Evolutionary conservation across 192 early-diverging fungal species (phyloP).

Genomic region (Helicostylum pulchrum): DNA sequence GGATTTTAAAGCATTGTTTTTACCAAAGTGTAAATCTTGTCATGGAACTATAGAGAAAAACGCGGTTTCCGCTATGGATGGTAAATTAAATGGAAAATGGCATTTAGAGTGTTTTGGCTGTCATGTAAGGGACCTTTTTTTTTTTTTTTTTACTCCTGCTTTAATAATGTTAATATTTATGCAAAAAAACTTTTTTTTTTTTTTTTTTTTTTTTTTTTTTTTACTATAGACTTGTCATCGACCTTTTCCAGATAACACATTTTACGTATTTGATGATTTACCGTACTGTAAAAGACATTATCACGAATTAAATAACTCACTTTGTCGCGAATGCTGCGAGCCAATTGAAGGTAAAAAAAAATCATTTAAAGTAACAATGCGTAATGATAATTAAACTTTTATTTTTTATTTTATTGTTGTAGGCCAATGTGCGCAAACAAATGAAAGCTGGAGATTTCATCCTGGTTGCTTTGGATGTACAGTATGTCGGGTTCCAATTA

Average conservation of each 20-base stretch:
- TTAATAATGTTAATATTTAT: neutral
- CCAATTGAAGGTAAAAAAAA: conserved; percentile 78
- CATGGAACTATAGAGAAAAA: conserved; percentile 62
- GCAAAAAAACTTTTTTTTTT: neutral
- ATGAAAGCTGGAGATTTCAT: conserved; percentile 82
- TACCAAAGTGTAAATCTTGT: conserved; percentile 68
- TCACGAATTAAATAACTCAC: conserved; percentile 80
- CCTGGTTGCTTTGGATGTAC: conserved; percentile 80
- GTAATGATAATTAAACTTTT: no score
- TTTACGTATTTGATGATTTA: conserved; percentile 84
- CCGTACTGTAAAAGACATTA: conserved; percentile 87
- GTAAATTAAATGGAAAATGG: conserved; percentile 66
- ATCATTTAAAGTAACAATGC: no score
- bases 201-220: neutral
- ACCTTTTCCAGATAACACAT: conserved; percentile 76
- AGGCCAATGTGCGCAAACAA: conserved; percentile 24
- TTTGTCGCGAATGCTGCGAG: conserved; percentile 73
- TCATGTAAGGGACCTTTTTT: conserved; percentile 27
- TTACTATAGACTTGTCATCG: conserved; percentile 50
- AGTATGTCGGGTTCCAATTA: conserved; percentile 54
- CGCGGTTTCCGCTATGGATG: conserved; percentile 68
- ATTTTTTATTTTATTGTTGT: no score
- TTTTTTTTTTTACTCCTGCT: neutral
- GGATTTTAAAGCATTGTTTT: conserved; percentile 64
- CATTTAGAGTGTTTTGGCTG: conserved; percentile 75